A percentile compares a stretch with the other conserved stretches of the same genome.
Conservation (phyloP, 192 early-diverging fungal species). For the Phycomyces nitens region DNA sequence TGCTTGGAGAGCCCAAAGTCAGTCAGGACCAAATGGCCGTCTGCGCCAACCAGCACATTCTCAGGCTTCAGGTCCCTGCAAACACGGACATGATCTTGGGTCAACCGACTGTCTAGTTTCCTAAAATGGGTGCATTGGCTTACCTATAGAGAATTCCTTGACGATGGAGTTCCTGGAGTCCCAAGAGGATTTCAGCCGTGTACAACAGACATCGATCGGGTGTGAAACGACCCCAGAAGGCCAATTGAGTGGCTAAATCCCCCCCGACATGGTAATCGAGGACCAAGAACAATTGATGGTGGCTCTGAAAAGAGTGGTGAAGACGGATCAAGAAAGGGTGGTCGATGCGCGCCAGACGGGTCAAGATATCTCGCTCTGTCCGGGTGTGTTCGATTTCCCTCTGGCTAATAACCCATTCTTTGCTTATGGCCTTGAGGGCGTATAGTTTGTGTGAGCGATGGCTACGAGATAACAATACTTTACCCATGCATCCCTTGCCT, state of each 20-base stretch:
- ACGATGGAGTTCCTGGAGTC: constrained; percentile 82
- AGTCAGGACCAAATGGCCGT: constrained; percentile 87
- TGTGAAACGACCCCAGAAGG: constrained; percentile 49
- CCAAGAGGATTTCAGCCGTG: constrained; percentile 83
- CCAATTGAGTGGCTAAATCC: constrained; percentile 86
- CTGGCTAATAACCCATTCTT: constrained; percentile 64
- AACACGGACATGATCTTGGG: constrained; percentile 11
- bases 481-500: constrained; percentile 60
- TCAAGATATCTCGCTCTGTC: constrained; percentile 83
- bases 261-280: constrained; percentile 89
- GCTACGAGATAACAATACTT: constrained; percentile 51
- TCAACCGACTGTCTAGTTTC: not conserved
- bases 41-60: constrained; percentile 65
- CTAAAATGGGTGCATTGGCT: not conserved
- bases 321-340: constrained; percentile 92
- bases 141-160: constrained; percentile 83
- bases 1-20: constrained; percentile 95
- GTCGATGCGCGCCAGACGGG: constrained; percentile 59
- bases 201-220: constrained; percentile 81
- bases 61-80: constrained; percentile 75
- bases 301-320: constrained; percentile 86
- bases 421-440: constrained; percentile 54
- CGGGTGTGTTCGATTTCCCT: constrained; percentile 78
- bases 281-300: constrained; percentile 83
- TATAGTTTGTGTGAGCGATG: constrained; percentile 40